Base-by-base conservation (phyloP, 805 yeast species). In the Candida quercuum region DNA sequence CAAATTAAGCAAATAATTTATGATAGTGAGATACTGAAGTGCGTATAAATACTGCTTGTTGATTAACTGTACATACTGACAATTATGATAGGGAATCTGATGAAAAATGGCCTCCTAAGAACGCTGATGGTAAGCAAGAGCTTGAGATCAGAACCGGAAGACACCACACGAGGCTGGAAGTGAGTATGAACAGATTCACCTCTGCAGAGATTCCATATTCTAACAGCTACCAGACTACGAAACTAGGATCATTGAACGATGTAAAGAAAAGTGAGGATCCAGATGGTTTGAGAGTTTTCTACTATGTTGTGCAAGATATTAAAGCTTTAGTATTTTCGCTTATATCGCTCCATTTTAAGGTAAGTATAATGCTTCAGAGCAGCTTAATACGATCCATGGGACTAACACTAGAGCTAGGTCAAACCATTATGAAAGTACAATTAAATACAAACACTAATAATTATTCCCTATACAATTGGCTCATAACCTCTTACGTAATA, bases 281-380 rank as follows among this genome's bases (percentile, higher is more conserved):
- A 1, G 72, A 66, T 32, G 74, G 75, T 1, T 41, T 70, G 17
- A 47, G 70, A 35, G 67, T 60, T 5, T 70, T 66, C 37, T 67
- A 69, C 40, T 71, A 62, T 37, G 52, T 69, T 30, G 55, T 64
- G 1, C 71, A 67, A 37, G 71, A 69, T 48, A 38, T 69, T 22
- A 68, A 66, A 43, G 69, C 71, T 3, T 39, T 69, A 17, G 47
- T 69, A 1, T 69, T 67, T 39, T 66, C 74, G 2, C 41, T 69
- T 20, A 66, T 66, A 17, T 51, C 62, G 1, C 44, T 69, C 32
- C 70, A 68, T 45, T 69, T 64, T 52, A 68, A 68, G 52, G 59
- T 68, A 34, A 18, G 50, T 43, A 7, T 21, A 3, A 20, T 8
- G 8, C 16, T 6, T 28, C 20, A 20, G n/a, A n/a, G n/a, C n/a